Percentiles rank a stretch among this genome's conserved stretches.
These are phyloP conservation scores for Chrysoporthe deuterocubensis DNA, from an alignment of 2,329 filamentous ascomycete genomes.

Conservation along the genomic window DNA sequence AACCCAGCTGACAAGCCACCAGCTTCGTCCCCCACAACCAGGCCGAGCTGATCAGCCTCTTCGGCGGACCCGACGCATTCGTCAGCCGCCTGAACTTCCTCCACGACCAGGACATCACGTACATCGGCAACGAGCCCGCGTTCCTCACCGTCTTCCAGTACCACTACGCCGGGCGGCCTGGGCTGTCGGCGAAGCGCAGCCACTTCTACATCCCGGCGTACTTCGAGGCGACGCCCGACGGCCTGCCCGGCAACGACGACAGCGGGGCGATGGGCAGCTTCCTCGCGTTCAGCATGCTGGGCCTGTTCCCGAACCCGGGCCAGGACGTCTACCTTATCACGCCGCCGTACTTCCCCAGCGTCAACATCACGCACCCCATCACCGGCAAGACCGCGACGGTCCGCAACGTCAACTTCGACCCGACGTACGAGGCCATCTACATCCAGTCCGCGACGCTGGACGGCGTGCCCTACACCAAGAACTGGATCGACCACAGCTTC, in stretches of 20 bases:
- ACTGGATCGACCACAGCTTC: conserved; percentile 71
- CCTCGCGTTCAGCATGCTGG: conserved; percentile 69
- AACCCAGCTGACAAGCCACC: not conserved
- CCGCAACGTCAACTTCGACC: conserved; percentile 65
- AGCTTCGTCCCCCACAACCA: conserved; percentile 60
- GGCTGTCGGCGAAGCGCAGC: conserved; percentile 53
- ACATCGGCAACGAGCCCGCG: conserved; percentile 60
- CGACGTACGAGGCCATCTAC: conserved; percentile 60
- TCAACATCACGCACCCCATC: conserved; percentile 60
- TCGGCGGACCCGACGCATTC: conserved; percentile 64
- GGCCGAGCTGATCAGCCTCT: conserved; percentile 57
- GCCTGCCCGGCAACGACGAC: conserved; percentile 73
- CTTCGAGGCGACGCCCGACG: conserved; percentile 62
- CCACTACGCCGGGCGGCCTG: conserved; percentile 70
- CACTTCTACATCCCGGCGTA: conserved; percentile 69
- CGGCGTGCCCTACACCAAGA: conserved; percentile 63
- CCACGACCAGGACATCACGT: conserved; percentile 66
- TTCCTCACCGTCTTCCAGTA: conserved; percentile 71
- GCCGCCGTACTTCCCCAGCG: conserved; percentile 66
- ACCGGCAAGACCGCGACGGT: conserved; percentile 66
- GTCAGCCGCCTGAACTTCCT: conserved; percentile 65
- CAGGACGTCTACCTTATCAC: conserved; percentile 75
- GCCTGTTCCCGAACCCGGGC: conserved; percentile 69
- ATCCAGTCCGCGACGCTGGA: conserved; percentile 69
- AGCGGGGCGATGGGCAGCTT: conserved; percentile 73